These are phyloP conservation scores for Verticillium dahliae DNA, from an alignment of 2,329 filamentous ascomycete genomes.

Conservation along the genomic window DNA sequence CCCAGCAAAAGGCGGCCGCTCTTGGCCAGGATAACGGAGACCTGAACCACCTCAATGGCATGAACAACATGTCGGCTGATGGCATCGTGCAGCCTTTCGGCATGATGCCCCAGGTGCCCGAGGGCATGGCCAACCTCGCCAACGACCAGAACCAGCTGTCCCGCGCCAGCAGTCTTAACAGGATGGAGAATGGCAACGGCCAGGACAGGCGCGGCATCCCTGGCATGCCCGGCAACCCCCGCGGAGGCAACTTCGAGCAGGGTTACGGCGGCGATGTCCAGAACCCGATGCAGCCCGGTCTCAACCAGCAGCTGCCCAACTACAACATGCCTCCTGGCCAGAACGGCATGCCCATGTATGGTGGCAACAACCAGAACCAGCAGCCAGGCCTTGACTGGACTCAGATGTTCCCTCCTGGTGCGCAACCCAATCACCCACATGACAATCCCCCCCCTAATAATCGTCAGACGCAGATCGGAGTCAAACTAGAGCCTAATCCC, in stretches of 20 bases:
- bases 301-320: constrained; percentile 56
- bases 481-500: constrained; percentile 59
- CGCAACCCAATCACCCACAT: constrained; percentile 59
- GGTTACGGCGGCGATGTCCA: constrained; percentile 51
- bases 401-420: constrained; percentile 70
- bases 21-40: constrained; percentile 46
- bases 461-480: constrained; percentile 62
- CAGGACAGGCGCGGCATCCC: constrained; percentile 53
- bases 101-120: constrained; percentile 47
- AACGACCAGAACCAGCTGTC: constrained; percentile 57
- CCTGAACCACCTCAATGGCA: constrained; percentile 53
- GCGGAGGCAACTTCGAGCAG: constrained; percentile 38
- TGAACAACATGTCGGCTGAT: constrained; percentile 51
- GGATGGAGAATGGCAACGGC: constrained; percentile 47
- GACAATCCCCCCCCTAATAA: constrained; percentile 54
- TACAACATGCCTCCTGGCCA: constrained; percentile 58
- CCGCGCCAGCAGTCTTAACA: constrained; percentile 53
- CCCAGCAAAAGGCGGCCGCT: constrained; percentile 46
- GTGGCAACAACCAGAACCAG: constrained; percentile 53
- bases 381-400: constrained; percentile 66
- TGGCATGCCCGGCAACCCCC: constrained; percentile 39
- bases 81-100: constrained; percentile 50
- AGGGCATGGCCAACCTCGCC: constrained; percentile 53
- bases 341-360: constrained; percentile 60
- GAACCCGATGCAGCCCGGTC: constrained; percentile 54